phyloP scores from a whole-genome alignment of 768 basidiomycete genomes.

The Mycena haematopus region DNA sequence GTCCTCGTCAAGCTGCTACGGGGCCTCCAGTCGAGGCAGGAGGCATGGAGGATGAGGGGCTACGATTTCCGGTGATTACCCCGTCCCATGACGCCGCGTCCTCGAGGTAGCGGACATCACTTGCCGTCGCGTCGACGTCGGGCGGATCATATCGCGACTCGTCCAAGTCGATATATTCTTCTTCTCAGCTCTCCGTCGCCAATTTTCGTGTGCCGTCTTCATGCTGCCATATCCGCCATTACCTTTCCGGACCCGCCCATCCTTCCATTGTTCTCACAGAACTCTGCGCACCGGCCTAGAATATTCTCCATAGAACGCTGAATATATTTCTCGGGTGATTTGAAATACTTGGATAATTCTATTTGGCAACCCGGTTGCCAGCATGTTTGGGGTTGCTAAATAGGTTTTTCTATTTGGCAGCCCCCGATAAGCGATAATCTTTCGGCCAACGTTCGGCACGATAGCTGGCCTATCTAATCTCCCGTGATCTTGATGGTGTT shows the following conservation, averaged over 20 bases:
- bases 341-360: neutral
- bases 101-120: neutral
- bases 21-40: slow-evolving; percentile 83
- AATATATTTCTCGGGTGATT: neutral
- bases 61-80: slow-evolving; percentile 17
- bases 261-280: slow-evolving; percentile 17
- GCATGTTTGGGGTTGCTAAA: too few relatives aligned
- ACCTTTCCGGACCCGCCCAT: neutral
- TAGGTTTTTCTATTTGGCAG: too few relatives aligned
- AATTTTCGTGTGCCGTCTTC: neutral
- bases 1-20: slow-evolving; percentile 85
- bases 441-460: too few relatives aligned
- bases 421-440: too few relatives aligned
- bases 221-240: neutral
- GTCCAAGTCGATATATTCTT: neutral
- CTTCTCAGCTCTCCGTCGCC: neutral
- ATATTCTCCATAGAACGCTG: slow-evolving; percentile 18
- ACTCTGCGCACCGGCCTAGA: slow-evolving; percentile 5
- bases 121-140: neutral
- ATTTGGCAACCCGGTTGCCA: slow-evolving; percentile 1
- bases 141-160: neutral
- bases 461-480: too few relatives aligned
- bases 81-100: neutral
- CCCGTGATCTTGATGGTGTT: too few relatives aligned
- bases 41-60: slow-evolving; percentile 39